phyloP scores from a whole-genome alignment of 2,329 filamentous ascomycete genomes.

The Xylariaceae sp. region DNA sequence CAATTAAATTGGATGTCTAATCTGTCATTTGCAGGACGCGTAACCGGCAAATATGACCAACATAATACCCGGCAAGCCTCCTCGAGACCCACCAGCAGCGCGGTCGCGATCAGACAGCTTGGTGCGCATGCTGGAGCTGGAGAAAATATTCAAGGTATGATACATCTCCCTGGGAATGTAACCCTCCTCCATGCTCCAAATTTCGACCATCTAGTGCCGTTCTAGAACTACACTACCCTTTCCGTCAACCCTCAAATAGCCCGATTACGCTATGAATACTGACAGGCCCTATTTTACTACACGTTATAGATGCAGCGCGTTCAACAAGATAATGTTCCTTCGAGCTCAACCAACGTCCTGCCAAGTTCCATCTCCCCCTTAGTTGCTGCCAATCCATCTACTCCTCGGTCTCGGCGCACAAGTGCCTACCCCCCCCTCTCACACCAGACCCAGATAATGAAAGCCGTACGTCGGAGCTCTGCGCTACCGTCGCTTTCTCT shows the following conservation, averaged over 20 bases:
- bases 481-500: conserved; percentile 30
- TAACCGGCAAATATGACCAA: conserved; percentile 31
- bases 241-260: conserved; percentile 20
- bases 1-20: conserved; percentile 13
- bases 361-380: conserved; percentile 27
- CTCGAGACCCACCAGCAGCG: conserved; percentile 26
- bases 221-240: conserved; percentile 12
- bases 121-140: conserved; percentile 54
- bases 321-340: conserved; percentile 28
- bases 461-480: conserved; percentile 28
- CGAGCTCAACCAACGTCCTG: conserved; percentile 22
- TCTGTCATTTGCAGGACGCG: conserved; percentile 22
- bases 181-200: conserved; percentile 20
- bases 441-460: conserved; percentile 32
- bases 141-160: conserved; percentile 53
- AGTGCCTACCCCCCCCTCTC: conserved; percentile 31
- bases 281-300: conserved; percentile 24
- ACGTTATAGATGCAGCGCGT: conserved; percentile 34
- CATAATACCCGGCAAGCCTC: conserved; percentile 21
- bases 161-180: conserved; percentile 23
- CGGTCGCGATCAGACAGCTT: conserved; percentile 40
- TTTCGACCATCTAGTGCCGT: conserved; percentile 7
- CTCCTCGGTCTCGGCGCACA: conserved; percentile 29
- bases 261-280: conserved; percentile 25
- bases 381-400: conserved; percentile 24